Evolutionary conservation across 768 basidiomycete genomes (phyloP), one percentile per base, ranked within the genome.

Genomic region (Termitomyces bulborhizus): DNA sequence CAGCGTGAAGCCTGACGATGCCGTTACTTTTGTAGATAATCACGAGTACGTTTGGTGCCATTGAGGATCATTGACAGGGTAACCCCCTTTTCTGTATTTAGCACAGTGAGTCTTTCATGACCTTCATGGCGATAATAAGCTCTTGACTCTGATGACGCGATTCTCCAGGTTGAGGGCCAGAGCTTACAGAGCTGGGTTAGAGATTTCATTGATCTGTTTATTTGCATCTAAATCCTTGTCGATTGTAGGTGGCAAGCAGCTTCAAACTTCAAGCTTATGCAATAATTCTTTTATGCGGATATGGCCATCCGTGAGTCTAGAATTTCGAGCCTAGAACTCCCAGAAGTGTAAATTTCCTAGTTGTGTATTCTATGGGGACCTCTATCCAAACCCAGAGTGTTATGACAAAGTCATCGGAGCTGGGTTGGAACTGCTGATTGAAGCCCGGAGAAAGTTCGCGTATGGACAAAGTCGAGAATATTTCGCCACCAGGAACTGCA

Each of bases 1-100:
- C 16, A 76, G 85, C 54, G 64, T 71, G 3, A 79, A 82, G 57
- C 93, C 94, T 2, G 73, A 78, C 27, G 90, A 93, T 65, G 89
- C 93, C 4, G 90, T 97, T 5, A 93, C 90, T 0, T 93, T 93
- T 63, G 90, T 93, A 6, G 90, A 93, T 62, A 93, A 93, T 67
- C 90, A 93, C 60, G 91, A 93, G 90, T 91, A 58, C 69, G 86
- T 71, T 37, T 50, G 37, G 37, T 52, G 11, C 55, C 54, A 16
- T 27, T 7, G 12, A 37, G 21, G 8, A 9, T 21, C 18, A 32
- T 26, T 18, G 2, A 16, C 8, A 5, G 15, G 7, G 11, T 49
- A 1, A 39, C 32, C 18, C 32, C 18, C 21, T 24, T 39, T 46
- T 40, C 1, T 34, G 9, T 36, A 16, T 9, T 49, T 57, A 90